Conservation (phyloP, 2,329 filamentous ascomycete genomes). For the Metarhizium album region DNA sequence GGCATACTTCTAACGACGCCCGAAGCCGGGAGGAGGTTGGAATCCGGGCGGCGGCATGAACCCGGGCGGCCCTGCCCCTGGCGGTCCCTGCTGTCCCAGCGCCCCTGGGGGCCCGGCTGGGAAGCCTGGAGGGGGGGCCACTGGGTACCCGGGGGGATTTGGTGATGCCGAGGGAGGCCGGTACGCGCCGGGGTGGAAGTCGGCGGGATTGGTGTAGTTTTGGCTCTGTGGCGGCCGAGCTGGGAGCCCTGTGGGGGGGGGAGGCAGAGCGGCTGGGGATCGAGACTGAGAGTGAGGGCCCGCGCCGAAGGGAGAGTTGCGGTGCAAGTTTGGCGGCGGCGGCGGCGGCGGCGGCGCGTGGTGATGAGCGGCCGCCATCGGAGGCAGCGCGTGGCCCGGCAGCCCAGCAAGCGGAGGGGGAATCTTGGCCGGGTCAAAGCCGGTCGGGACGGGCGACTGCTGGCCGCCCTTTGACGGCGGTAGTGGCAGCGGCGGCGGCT, state of each 20-base stretch:
- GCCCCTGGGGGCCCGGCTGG: slow-evolving; percentile 24
- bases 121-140: slow-evolving; percentile 30
- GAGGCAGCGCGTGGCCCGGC: slow-evolving; percentile 26
- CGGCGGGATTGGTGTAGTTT: slow-evolving; percentile 35
- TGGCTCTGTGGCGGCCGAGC: slow-evolving; percentile 38
- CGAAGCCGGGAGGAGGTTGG: slow-evolving; percentile 35
- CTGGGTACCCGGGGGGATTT: slow-evolving; percentile 27
- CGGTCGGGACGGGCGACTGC: slow-evolving; percentile 14
- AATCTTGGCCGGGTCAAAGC: slow-evolving; percentile 26
- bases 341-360: slow-evolving; percentile 20
- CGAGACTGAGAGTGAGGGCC: slow-evolving; percentile 16
- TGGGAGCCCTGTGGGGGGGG: slow-evolving; percentile 39
- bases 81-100: slow-evolving; percentile 16
- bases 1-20: slow-evolving; percentile 14
- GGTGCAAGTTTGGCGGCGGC: slow-evolving; percentile 7
- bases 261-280: slow-evolving; percentile 30
- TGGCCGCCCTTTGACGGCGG: slow-evolving; percentile 6
- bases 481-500: slow-evolving; percentile 15
- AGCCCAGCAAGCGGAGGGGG: slow-evolving; percentile 26
- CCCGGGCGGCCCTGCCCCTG: slow-evolving; percentile 28
- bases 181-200: slow-evolving; percentile 35
- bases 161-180: slow-evolving; percentile 28
- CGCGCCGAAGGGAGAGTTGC: not conserved
- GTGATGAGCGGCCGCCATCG: slow-evolving; percentile 19
- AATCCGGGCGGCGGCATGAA: slow-evolving; percentile 33